Conservation (phyloP, 805 yeast species). For the Hyphopichia homilentoma region DNA sequence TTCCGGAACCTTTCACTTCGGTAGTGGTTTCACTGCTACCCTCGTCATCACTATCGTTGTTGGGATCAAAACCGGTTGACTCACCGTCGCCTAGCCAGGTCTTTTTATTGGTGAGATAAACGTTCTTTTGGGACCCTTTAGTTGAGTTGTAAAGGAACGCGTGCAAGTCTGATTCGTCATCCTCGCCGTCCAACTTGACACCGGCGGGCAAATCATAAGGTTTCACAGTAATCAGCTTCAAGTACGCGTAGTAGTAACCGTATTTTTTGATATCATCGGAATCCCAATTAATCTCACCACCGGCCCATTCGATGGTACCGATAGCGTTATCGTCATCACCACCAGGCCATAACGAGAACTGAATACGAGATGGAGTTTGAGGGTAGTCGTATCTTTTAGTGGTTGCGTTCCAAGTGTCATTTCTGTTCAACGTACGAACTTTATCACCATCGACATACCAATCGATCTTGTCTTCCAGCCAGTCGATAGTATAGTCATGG, state of each 20-base stretch:
- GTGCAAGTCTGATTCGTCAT: conserved; percentile 48
- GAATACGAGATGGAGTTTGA: conserved; percentile 72
- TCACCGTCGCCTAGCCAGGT: conserved; percentile 57
- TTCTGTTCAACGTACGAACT: conserved; percentile 61
- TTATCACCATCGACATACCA: conserved; percentile 73
- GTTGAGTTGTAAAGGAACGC: conserved; percentile 46
- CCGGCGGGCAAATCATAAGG: conserved; percentile 72
- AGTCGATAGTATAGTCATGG: conserved; percentile 76
- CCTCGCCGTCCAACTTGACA: conserved; percentile 31
- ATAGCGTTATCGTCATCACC: conserved; percentile 50
- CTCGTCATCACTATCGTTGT: conserved; percentile 23
- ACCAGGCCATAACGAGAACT: conserved; percentile 77
- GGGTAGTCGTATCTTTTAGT: conserved; percentile 55
- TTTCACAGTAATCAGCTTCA: conserved; percentile 57
- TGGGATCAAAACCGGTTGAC: conserved; percentile 65
- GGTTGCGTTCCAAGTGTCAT: conserved; percentile 63
- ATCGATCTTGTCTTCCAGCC: conserved; percentile 66
- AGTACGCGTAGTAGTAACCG: conserved; percentile 76
- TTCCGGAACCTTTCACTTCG: conserved; percentile 14
- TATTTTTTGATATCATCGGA: conserved; percentile 64
- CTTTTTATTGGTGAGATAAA: conserved; percentile 60
- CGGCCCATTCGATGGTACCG: conserved; percentile 82
- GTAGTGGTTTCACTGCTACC: conserved; percentile 11
- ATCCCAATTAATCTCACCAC: conserved; percentile 84
- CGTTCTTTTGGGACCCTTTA: conserved; percentile 30